Conservation (phyloP, 2,329 filamentous ascomycete species). For the Alternaria postmessia region DNA sequence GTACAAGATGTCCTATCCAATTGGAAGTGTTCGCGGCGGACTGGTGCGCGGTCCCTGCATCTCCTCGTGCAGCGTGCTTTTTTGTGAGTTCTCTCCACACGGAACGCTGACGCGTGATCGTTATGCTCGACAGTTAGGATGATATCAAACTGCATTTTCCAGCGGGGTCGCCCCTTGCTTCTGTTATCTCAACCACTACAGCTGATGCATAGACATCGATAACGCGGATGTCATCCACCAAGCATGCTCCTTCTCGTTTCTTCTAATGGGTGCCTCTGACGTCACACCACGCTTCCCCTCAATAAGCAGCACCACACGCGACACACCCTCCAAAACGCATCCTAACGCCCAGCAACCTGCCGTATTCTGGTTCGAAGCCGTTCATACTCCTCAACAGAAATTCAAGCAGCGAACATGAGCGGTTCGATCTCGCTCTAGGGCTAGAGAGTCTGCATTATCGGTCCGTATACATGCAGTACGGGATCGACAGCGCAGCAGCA, state of each 20-base stretch:
- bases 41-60: not conserved
- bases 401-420: not conserved
- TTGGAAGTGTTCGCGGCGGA: not conserved
- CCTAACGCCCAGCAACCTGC: not conserved
- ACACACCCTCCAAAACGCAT: not conserved
- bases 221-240: not conserved
- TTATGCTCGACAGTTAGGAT: not conserved
- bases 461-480: not conserved
- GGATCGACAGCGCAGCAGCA: not conserved
- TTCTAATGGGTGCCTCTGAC: not conserved
- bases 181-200: not conserved
- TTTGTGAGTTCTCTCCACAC: not conserved
- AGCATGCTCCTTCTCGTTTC: not conserved
- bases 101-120: not conserved
- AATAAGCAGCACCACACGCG: not conserved
- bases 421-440: not conserved
- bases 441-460: not conserved
- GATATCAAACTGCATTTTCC: not conserved
- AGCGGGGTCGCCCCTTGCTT: not conserved
- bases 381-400: conserved; percentile 1
- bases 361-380: not conserved
- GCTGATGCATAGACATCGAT: not conserved
- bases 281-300: not conserved
- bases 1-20: not conserved
- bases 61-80: not conserved